Evolutionary conservation across 805 yeast species (phyloP).

Genomic region (Torulaspora delbrueckii): DNA sequence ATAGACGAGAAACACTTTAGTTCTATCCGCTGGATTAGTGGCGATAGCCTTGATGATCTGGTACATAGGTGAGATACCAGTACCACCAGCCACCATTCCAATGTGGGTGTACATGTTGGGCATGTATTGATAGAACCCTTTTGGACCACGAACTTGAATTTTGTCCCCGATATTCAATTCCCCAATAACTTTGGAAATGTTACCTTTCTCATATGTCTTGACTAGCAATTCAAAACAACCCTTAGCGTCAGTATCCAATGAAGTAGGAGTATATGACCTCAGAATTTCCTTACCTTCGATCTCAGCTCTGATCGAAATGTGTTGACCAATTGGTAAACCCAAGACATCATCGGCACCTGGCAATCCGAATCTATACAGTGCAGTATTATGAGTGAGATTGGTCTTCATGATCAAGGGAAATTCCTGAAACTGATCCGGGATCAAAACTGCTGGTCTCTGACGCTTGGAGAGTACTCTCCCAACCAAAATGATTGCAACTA

Average conservation of each 20-base stretch:
- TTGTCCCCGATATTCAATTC: constrained; percentile 72
- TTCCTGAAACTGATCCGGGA: constrained; percentile 61
- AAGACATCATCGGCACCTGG: constrained; percentile 69
- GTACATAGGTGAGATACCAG: constrained; percentile 95
- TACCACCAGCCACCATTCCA: constrained; percentile 95
- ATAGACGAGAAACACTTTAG: constrained; percentile 68
- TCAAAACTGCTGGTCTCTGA: constrained; percentile 45
- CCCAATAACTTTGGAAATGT: constrained; percentile 70
- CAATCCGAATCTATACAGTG: constrained; percentile 76
- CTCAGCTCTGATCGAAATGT: constrained; percentile 70
- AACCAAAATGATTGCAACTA: constrained; percentile 10
- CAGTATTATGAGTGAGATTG: constrained; percentile 72
- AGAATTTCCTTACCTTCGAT: constrained; percentile 76
- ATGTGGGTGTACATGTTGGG: constrained; percentile 71
- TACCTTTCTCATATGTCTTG: constrained; percentile 81
- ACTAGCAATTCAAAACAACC: constrained; percentile 84
- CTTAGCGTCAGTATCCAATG: constrained; percentile 62
- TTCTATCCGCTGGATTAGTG: constrained; percentile 69
- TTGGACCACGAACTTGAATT: constrained; percentile 81
- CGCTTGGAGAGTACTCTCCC: constrained; percentile 34
- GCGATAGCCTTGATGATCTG: constrained; percentile 82
- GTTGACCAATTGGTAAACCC: constrained; percentile 94
- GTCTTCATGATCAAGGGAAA: constrained; percentile 79
- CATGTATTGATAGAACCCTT: constrained; percentile 77
- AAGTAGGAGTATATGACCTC: constrained; percentile 87